These are phyloP conservation scores for Prunus dulcis DNA, from an alignment of 306 rosid species.

Conservation along the genomic window DNA sequence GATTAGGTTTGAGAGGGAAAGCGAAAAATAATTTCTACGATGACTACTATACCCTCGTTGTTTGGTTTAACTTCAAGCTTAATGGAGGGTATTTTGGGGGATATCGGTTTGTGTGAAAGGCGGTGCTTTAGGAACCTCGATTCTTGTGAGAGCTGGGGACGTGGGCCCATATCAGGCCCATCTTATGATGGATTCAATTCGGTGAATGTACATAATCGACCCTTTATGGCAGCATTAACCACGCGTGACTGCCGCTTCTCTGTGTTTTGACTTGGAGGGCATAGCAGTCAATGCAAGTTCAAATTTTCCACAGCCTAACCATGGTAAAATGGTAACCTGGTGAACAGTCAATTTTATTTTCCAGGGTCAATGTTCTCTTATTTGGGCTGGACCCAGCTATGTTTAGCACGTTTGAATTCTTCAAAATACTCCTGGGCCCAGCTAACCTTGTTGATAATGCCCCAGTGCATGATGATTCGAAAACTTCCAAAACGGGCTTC, in stretches of 20 bases:
- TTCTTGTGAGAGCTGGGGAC: not conserved
- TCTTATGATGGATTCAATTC: slow-evolving; percentile 29
- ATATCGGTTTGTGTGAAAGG: not conserved
- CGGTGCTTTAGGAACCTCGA: not conserved
- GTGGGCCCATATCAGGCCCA: slow-evolving; percentile 12
- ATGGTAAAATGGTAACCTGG: not conserved
- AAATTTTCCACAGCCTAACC: not conserved
- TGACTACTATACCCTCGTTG: not conserved
- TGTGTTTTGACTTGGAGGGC: slow-evolving; percentile 1
- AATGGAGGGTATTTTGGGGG: slow-evolving; percentile 3
- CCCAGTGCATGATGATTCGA: not conserved
- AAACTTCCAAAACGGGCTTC: not conserved
- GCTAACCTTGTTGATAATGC: not conserved
- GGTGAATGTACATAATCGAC: slow-evolving; percentile 12
- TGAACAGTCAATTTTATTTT: not conserved
- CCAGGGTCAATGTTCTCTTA: not conserved
- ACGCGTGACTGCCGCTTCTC: slow-evolving; percentile 32
- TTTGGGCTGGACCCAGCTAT: not conserved
- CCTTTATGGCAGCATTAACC: slow-evolving; percentile 18
- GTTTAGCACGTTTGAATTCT: not conserved
- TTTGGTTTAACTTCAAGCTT: not conserved
- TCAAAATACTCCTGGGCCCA: not conserved
- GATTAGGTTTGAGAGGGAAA: slow-evolving; percentile 20
- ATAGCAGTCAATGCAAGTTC: slow-evolving; percentile 13
- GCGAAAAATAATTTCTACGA: not conserved